These are phyloP conservation scores for Botrytis galanthina DNA, from an alignment of 2,329 filamentous ascomycete species.

Conservation along the genomic window DNA sequence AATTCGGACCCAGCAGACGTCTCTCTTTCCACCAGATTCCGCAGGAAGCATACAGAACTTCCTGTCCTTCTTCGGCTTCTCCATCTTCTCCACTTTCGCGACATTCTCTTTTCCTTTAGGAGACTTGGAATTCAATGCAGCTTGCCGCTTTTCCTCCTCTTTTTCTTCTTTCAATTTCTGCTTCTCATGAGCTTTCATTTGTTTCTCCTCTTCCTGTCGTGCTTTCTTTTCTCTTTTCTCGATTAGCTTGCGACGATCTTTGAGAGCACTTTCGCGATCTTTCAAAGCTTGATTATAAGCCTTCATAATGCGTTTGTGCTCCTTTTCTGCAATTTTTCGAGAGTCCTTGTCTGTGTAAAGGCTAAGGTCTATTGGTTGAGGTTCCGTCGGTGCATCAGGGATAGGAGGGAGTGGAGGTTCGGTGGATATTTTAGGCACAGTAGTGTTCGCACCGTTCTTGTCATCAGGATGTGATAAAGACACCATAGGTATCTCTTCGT, in stretches of 20 bases:
- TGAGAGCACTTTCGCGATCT: constrained; percentile 61
- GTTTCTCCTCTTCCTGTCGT: constrained; percentile 43
- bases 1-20: constrained; percentile 73
- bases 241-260: constrained; percentile 59
- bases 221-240: constrained; percentile 50
- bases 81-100: constrained; percentile 29
- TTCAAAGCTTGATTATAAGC: constrained; percentile 65
- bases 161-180: constrained; percentile 38
- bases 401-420: constrained; percentile 46
- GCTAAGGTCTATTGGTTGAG: constrained; percentile 55
- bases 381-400: constrained; percentile 52
- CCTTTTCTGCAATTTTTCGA: constrained; percentile 67
- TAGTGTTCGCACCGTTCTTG: not conserved
- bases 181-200: constrained; percentile 37
- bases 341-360: constrained; percentile 61
- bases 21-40: constrained; percentile 53
- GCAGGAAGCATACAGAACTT: constrained; percentile 78
- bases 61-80: constrained; percentile 40
- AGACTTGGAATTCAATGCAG: constrained; percentile 29
- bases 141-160: constrained; percentile 35
- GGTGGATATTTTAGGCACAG: constrained; percentile 36
- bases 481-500: constrained; percentile 22
- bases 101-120: constrained; percentile 34
- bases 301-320: constrained; percentile 61
- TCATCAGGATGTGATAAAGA: not conserved